Percentiles rank a stretch among this genome's conserved stretches.
Evolutionary conservation across 768 basidiomycete genomes (phyloP).

Genomic region (Hortiboletus campestris): DNA sequence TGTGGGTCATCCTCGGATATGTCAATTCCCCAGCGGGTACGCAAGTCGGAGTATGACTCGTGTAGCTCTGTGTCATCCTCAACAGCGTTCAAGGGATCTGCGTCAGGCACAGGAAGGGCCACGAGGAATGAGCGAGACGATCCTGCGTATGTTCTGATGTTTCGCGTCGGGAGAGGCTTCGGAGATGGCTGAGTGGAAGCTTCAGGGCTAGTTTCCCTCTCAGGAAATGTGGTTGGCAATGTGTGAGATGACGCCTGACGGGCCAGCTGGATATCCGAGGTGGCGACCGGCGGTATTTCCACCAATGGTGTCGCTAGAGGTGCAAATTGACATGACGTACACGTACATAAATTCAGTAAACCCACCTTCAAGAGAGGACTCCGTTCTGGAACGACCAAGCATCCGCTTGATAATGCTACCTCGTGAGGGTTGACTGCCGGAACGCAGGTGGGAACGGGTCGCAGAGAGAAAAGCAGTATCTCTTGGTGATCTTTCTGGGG

Average conservation of each 20-base stretch:
- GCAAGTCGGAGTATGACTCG: conserved; percentile 76
- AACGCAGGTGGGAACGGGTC: conserved; percentile 22
- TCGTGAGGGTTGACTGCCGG: conserved; percentile 32
- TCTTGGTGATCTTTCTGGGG: conserved; percentile 25
- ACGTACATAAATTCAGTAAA: background rate
- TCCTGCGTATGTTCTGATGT: conserved; percentile 70
- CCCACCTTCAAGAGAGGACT: conserved; percentile 44
- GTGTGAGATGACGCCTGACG: conserved; percentile 26
- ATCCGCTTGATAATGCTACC: conserved; percentile 60
- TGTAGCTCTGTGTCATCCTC: conserved; percentile 52
- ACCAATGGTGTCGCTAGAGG: conserved; percentile 2
- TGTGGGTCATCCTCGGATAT: conserved; percentile 71
- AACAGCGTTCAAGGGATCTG: conserved; percentile 27
- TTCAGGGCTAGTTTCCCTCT: conserved; percentile 29
- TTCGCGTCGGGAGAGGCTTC: conserved; percentile 27
- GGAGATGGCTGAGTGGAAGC: conserved; percentile 27
- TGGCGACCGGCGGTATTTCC: background rate
- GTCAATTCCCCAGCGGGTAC: conserved; percentile 80
- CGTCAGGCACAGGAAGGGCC: conserved; percentile 44
- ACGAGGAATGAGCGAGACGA: conserved; percentile 80
- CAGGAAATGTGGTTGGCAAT: conserved; percentile 15
- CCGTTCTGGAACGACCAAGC: conserved; percentile 68
- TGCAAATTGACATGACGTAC: background rate
- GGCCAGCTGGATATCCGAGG: conserved; percentile 6
- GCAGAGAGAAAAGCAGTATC: conserved; percentile 42